Evolutionary conservation across 2,329 filamentous ascomycete genomes (phyloP).

Genomic region (Sclerotinia sclerotiorum): DNA sequence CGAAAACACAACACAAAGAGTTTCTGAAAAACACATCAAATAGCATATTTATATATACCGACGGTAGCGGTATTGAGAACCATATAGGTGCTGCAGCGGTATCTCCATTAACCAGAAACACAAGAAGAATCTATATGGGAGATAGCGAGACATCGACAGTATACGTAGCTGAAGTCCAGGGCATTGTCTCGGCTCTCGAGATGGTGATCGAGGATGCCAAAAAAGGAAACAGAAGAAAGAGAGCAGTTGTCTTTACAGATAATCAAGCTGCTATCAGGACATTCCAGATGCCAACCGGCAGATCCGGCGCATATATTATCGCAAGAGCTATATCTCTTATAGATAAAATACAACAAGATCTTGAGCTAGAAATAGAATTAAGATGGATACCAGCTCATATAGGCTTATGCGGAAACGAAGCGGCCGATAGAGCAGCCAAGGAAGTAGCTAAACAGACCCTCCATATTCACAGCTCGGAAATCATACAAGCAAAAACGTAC

Average conservation of each 20-base stretch:
- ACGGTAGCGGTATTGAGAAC: slow-evolving; percentile 35
- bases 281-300: slow-evolving; percentile 22
- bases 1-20: no score
- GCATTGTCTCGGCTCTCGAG: slow-evolving; percentile 28
- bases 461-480: no score
- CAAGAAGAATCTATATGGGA: slow-evolving; percentile 24
- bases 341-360: background rate
- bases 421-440: background rate
- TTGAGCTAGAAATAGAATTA: background rate
- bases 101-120: slow-evolving; percentile 23
- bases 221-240: background rate
- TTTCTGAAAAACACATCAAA: no score
- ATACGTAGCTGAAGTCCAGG: slow-evolving; percentile 31
- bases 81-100: slow-evolving; percentile 37
- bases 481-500: no score
- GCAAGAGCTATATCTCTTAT: background rate
- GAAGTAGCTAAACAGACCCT: no score
- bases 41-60: no score
- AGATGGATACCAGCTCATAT: slow-evolving; percentile 9
- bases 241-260: slow-evolving; percentile 29
- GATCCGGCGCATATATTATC: slow-evolving; percentile 25
- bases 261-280: slow-evolving; percentile 31
- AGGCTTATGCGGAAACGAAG: slow-evolving; percentile 2
- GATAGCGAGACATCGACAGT: slow-evolving; percentile 28
- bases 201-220: slow-evolving; percentile 23